Evolutionary conservation across 805 yeast species (phyloP).

Genomic region (Yamadazyma scolyti): DNA sequence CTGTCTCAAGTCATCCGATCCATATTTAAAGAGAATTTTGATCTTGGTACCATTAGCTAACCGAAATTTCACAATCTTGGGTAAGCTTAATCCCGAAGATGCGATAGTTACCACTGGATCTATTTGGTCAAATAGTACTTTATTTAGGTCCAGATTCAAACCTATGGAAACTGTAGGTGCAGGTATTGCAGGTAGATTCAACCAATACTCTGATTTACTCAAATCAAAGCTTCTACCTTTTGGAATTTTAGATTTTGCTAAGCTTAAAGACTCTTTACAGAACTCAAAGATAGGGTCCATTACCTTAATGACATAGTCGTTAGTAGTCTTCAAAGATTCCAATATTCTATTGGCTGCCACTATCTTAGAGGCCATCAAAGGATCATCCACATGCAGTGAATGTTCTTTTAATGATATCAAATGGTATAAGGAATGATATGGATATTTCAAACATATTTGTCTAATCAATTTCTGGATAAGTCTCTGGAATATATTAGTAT

Average conservation of each 20-base stretch:
- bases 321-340: conserved; percentile 24
- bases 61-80: conserved; percentile 64
- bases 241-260: conserved; percentile 46
- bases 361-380: conserved; percentile 43
- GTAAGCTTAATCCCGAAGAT: conserved; percentile 78
- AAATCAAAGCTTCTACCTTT: conserved; percentile 30
- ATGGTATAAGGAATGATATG: conserved; percentile 68
- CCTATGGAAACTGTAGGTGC: no score
- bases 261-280: conserved; percentile 42
- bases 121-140: conserved; percentile 43
- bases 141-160: no score
- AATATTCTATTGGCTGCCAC: conserved; percentile 42
- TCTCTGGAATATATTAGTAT: conserved; percentile 50
- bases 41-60: conserved; percentile 58
- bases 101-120: conserved; percentile 56
- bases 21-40: conserved; percentile 71
- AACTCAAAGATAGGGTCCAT: conserved; percentile 47
- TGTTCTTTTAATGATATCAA: conserved; percentile 56
- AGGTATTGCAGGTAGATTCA: conserved; percentile 52
- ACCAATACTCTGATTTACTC: conserved; percentile 50
- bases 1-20: conserved; percentile 89
- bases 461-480: conserved; percentile 46
- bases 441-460: conserved; percentile 53
- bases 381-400: conserved; percentile 24
- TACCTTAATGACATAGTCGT: conserved; percentile 12